Percentiles rank a stretch among this genome's conserved stretches.
Conservation (phyloP, 495 filamentous ascomycete genomes). For the Penicillium malachiteum region DNA sequence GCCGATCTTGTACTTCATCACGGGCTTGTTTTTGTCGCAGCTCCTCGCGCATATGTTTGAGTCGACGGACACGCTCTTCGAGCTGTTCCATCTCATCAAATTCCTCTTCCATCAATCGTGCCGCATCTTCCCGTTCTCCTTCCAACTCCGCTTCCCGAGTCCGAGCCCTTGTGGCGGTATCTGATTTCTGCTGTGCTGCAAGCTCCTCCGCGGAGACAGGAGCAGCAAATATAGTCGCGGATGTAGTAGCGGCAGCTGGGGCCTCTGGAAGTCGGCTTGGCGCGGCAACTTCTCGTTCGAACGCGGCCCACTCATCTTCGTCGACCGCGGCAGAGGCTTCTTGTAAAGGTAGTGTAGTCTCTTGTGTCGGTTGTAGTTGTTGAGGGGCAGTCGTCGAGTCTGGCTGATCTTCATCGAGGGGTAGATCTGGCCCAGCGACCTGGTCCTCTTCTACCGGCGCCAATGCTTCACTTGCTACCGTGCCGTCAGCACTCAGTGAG, state of each 20-base stretch:
- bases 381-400: constrained; percentile 7
- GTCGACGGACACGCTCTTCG: constrained; percentile 71
- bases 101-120: constrained; percentile 76
- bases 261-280: constrained; percentile 40
- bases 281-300: constrained; percentile 79
- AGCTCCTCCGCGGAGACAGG: constrained; percentile 70
- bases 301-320: constrained; percentile 88
- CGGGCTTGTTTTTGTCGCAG: constrained; percentile 46
- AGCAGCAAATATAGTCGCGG: constrained; percentile 65
- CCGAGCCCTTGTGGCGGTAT: constrained; percentile 46
- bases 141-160: constrained; percentile 63
- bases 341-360: constrained; percentile 13
- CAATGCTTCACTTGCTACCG: constrained; percentile 22
- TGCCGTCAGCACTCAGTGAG: constrained; percentile 25
- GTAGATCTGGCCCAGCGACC: constrained; percentile 26
- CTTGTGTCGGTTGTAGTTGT: constrained; percentile 15
- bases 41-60: constrained; percentile 70
- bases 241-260: constrained; percentile 32
- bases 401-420: constrained; percentile 21
- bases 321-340: constrained; percentile 48
- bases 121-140: constrained; percentile 84
- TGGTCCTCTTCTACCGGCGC: constrained; percentile 32
- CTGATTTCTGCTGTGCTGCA: constrained; percentile 60
- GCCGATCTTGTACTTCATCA: constrained; percentile 39
- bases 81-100: constrained; percentile 94